A percentile compares a stretch with the other conserved stretches of the same genome.
Conservation (phyloP, 2,329 filamentous ascomycete species). For the Periconia macrospinosa region DNA sequence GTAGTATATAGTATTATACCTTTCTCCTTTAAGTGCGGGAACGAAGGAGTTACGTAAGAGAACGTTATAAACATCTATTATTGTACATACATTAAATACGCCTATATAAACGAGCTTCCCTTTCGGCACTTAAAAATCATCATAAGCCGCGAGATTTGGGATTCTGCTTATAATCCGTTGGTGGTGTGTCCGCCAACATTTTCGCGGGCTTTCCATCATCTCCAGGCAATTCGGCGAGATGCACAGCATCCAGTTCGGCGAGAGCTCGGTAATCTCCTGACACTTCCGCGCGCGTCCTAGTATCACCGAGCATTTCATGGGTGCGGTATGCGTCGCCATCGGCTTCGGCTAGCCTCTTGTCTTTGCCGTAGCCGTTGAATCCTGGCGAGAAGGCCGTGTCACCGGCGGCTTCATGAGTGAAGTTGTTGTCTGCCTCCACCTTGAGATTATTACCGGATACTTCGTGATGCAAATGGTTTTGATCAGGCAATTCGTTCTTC, state of each 20-base stretch:
- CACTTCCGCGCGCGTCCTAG: constrained; percentile 7
- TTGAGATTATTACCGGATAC: constrained; percentile 13
- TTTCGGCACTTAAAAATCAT: not conserved
- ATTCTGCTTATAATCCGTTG: not conserved
- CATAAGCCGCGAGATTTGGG: not conserved
- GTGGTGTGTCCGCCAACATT: not conserved
- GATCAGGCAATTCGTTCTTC: constrained; percentile 10
- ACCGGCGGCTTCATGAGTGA: constrained; percentile 18
- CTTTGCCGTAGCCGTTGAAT: constrained; percentile 9
- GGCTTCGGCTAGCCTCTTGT: constrained; percentile 16
- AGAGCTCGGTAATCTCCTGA: constrained; percentile 6
- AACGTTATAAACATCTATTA: too few relatives aligned
- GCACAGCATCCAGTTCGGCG: constrained; percentile 10
- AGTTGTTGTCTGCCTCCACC: constrained; percentile 15
- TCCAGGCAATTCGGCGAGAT: not conserved
- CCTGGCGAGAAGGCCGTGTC: constrained; percentile 15
- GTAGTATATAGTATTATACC: too few relatives aligned
- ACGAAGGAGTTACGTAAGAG: too few relatives aligned
- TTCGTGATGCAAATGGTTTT: constrained; percentile 7
- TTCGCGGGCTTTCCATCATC: not conserved
- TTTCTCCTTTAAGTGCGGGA: too few relatives aligned
- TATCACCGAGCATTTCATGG: constrained; percentile 20
- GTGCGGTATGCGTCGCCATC: constrained; percentile 5
- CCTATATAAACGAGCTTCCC: too few relatives aligned
- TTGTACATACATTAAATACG: too few relatives aligned